Evolutionary conservation across 139 green algal species (phyloP).

Genomic region (Coccomyxa sp.): DNA sequence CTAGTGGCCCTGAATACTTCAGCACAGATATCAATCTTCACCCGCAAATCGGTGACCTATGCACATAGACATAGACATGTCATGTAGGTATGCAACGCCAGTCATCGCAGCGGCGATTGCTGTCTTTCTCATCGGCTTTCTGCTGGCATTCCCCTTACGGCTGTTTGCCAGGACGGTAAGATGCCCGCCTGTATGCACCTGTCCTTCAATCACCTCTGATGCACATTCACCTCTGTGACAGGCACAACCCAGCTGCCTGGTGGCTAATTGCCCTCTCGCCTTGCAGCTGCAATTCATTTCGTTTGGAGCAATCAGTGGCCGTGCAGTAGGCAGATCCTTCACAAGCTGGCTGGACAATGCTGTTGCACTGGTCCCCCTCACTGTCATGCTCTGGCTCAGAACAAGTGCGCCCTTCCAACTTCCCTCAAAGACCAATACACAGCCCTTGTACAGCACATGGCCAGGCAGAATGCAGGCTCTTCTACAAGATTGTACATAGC

Average conservation of each 20-base stretch:
- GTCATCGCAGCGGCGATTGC: background rate
- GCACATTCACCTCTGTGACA: too few species aligned
- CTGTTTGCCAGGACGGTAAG: background rate
- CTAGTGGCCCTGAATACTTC: too few species aligned
- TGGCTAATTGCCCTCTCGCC: too few species aligned
- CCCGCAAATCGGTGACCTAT: too few species aligned
- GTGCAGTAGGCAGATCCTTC: background rate
- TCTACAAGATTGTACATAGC: too few species aligned
- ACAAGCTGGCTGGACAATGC: background rate
- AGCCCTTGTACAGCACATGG: too few species aligned
- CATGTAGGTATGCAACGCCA: background rate
- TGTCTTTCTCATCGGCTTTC: background rate
- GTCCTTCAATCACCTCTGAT: too few species aligned
- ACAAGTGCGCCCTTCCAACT: background rate
- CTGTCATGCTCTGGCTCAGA: background rate
- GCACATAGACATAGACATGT: background rate
- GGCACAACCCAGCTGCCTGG: too few species aligned
- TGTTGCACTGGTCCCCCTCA: background rate
- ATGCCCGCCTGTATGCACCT: too few species aligned
- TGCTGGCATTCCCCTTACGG: background rate
- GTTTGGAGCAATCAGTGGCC: background rate
- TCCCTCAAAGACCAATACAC: background rate
- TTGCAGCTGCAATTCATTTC: background rate
- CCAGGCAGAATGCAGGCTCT: too few species aligned
- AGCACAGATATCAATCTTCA: too few species aligned